Percentiles rank a stretch among this genome's conserved stretches.
These are phyloP conservation scores for Sphaerulina musiva DNA, from an alignment of 2,329 filamentous ascomycete genomes.

Conservation along the genomic window DNA sequence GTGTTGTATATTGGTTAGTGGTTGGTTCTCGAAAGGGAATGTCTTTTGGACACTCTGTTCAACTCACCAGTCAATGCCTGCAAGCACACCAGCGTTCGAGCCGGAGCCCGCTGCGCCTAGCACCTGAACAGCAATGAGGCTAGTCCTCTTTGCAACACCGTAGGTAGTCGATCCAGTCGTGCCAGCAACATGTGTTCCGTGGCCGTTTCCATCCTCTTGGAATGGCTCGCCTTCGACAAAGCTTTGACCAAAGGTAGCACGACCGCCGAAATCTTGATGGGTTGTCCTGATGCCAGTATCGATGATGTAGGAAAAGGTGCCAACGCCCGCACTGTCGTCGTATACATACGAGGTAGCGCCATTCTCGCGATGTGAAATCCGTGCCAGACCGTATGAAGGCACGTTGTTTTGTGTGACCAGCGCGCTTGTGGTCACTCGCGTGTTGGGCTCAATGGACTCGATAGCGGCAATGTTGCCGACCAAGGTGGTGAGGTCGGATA, in stretches of 20 bases:
- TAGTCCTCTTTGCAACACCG: constrained; percentile 49
- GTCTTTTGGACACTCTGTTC: not conserved
- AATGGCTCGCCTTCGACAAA: constrained; percentile 20
- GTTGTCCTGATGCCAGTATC: constrained; percentile 23
- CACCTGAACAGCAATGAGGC: constrained; percentile 47
- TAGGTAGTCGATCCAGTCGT: constrained; percentile 56
- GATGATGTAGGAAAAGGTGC: constrained; percentile 25
- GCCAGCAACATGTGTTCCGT: constrained; percentile 57
- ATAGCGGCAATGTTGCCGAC: constrained; percentile 30
- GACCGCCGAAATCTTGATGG: constrained; percentile 27
- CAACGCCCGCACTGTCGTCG: constrained; percentile 34
- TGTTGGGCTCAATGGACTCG: constrained; percentile 38
- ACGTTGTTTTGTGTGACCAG: constrained; percentile 35
- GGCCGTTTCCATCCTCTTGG: constrained; percentile 49
- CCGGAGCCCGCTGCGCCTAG: constrained; percentile 41
- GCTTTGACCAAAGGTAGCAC: constrained; percentile 22
- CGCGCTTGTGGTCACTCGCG: constrained; percentile 33
- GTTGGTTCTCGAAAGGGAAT: too few relatives aligned
- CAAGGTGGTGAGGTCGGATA: constrained; percentile 28
- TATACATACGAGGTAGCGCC: constrained; percentile 36
- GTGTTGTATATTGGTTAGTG: not conserved
- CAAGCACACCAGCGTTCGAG: constrained; percentile 44
- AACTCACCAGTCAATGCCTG: constrained; percentile 39
- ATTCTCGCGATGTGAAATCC: constrained; percentile 34
- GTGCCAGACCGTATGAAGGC: constrained; percentile 39